These are phyloP conservation scores for Xylaria arbuscula DNA, from an alignment of 2,329 filamentous ascomycete genomes.

Conservation along the genomic window DNA sequence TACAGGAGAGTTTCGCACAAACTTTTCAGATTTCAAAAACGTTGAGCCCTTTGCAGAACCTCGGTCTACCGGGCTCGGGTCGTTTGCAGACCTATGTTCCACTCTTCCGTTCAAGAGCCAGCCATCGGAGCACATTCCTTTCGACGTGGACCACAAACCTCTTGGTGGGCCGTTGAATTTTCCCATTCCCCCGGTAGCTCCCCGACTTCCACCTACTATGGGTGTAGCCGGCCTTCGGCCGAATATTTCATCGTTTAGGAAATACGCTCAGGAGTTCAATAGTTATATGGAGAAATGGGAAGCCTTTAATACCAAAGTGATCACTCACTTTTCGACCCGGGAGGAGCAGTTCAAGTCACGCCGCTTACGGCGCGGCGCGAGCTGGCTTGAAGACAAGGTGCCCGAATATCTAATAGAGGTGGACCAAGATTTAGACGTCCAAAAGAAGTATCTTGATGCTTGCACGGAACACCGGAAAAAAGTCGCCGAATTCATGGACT, in stretches of 20 bases:
- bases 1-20: slow-evolving; percentile 64
- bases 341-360: slow-evolving; percentile 56
- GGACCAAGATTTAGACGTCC: slow-evolving; percentile 72
- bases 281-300: slow-evolving; percentile 65
- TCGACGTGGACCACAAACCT: slow-evolving; percentile 48
- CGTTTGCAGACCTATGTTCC: slow-evolving; percentile 66
- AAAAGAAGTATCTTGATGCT: slow-evolving; percentile 69
- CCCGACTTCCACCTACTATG: slow-evolving; percentile 58
- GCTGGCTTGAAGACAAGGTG: slow-evolving; percentile 61
- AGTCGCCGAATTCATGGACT: slow-evolving; percentile 67
- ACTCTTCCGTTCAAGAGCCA: slow-evolving; percentile 68
- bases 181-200: slow-evolving; percentile 62
- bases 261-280: slow-evolving; percentile 65
- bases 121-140: slow-evolving; percentile 57
- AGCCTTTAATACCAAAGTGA: slow-evolving; percentile 63
- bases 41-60: slow-evolving; percentile 65
- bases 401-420: slow-evolving; percentile 69
- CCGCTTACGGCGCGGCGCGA: slow-evolving; percentile 56
- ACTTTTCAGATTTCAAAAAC: slow-evolving; percentile 66
- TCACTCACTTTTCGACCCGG: slow-evolving; percentile 66
- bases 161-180: slow-evolving; percentile 56
- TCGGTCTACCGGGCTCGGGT: slow-evolving; percentile 60
- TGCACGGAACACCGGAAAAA: slow-evolving; percentile 69
- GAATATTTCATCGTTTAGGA: slow-evolving; percentile 57
- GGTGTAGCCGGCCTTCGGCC: slow-evolving; percentile 59